phyloP scores from a whole-genome alignment of 768 basidiomycete species.

The Collybia sp. region DNA sequence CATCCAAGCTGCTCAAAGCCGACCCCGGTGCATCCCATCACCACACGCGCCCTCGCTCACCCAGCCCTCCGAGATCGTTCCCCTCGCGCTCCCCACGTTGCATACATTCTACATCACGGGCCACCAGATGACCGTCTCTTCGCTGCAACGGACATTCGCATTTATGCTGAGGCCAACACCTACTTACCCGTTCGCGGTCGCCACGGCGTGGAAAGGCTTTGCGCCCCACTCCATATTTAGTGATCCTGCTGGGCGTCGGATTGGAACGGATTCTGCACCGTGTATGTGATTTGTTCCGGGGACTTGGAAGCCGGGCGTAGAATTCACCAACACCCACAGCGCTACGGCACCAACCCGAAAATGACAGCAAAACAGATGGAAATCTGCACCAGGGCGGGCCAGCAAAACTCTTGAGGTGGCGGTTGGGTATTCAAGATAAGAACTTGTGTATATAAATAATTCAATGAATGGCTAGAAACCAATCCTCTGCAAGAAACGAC shows the following conservation, averaged over 20 bases:
- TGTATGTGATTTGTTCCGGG: conserved; percentile 20
- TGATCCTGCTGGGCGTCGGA: conserved; percentile 56
- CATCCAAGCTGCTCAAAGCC: conserved; percentile 37
- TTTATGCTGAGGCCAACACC: conserved; percentile 75
- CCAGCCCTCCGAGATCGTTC: conserved; percentile 64
- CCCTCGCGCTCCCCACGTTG: conserved; percentile 71
- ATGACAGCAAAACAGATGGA: too few species aligned
- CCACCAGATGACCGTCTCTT: conserved; percentile 84
- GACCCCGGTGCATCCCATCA: conserved; percentile 24
- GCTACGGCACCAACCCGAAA: too few species aligned
- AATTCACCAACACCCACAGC: too few species aligned
- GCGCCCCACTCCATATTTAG: conserved; percentile 92
- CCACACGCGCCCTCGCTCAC: conserved; percentile 30
- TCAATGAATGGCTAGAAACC: too few species aligned
- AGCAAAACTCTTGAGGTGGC: too few species aligned
- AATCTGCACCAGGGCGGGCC: too few species aligned
- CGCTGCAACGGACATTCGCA: conserved; percentile 93
- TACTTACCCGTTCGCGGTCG: conserved; percentile 66
- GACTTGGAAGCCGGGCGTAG: background rate
- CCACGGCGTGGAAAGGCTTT: conserved; percentile 95
- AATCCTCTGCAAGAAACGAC: too few species aligned
- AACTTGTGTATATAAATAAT: too few species aligned
- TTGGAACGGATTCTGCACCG: conserved; percentile 34
- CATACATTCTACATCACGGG: conserved; percentile 85
- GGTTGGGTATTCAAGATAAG: too few species aligned